Conservation (phyloP, 768 basidiomycete genomes). For the Pisolithus sp. region DNA sequence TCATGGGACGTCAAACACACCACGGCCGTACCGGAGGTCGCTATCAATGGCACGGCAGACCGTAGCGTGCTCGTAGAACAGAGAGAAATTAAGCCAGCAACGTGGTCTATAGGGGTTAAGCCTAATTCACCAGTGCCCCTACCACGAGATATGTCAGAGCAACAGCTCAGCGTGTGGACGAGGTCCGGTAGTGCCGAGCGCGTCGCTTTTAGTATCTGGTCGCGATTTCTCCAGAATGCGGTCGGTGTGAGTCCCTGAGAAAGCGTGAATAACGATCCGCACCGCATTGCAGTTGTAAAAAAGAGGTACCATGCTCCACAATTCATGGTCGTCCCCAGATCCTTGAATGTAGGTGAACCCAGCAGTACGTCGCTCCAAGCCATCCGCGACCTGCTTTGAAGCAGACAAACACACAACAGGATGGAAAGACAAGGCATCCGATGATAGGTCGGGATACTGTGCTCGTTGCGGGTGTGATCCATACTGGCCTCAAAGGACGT, state of each 20-base stretch:
- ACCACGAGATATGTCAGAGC: background rate
- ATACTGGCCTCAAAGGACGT: slow-evolving; percentile 75
- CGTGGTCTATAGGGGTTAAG: slow-evolving; percentile 15
- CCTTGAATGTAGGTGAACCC: slow-evolving; percentile 90
- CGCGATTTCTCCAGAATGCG: slow-evolving; percentile 61
- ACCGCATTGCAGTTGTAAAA: slow-evolving; percentile 1
- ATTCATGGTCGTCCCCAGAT: slow-evolving; percentile 91
- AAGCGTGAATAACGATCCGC: background rate
- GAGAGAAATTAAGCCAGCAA: slow-evolving; percentile 39
- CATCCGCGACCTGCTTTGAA: slow-evolving; percentile 60
- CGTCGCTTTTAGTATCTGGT: slow-evolving; percentile 39
- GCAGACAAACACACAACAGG: slow-evolving; percentile 86
- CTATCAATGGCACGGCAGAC: background rate
- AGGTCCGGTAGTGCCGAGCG: slow-evolving; percentile 43
- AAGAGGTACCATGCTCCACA: slow-evolving; percentile 67
- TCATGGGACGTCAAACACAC: slow-evolving; percentile 11
- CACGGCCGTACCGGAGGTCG: slow-evolving; percentile 7
- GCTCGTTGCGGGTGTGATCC: slow-evolving; percentile 74
- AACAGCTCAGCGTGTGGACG: slow-evolving; percentile 12
- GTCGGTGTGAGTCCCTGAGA: slow-evolving; percentile 67
- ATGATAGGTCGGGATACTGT: slow-evolving; percentile 37
- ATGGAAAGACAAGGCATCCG: slow-evolving; percentile 30
- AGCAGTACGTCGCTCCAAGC: slow-evolving; percentile 51
- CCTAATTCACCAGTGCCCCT: background rate
- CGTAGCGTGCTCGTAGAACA: slow-evolving; percentile 27